Evolutionary conservation across 495 filamentous ascomycete species (phyloP), one percentile per base, ranked within the genome.

Genomic region (Aspergillus bertholletiae): DNA sequence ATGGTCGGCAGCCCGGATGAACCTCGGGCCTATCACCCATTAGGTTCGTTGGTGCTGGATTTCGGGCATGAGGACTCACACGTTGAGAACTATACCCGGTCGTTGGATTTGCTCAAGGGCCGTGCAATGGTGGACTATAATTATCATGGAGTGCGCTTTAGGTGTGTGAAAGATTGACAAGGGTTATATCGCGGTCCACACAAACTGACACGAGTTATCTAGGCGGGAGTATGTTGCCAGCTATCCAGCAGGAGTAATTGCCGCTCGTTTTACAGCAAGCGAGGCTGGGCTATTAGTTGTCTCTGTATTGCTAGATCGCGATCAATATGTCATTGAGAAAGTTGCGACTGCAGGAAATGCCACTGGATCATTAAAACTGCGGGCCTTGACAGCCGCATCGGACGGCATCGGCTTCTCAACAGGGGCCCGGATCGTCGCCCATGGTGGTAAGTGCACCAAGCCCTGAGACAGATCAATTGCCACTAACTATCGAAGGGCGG

Each of bases 31-130:
- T 79, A 76, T 55, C 62, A 74, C 20, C 64, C 72, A 8, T 58
- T 75, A 9, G 73, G 62, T 2, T 56, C 70, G 30, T 28, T 77
- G 21, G 58, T 52, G 12, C 8, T 80, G 11, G 67, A 74, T 46
- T 73, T 79, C 56, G 71, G 68, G 13, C 68, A 73, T 52, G 43
- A 20, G 1, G 24, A 39, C 46, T 46, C 0, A 22, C 32, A 13
- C 34, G 58, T 30, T 28, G 61, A 17, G 46, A 57, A 11, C 41
- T 62, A 43, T 74, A 77, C 43, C 15, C 53, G 76, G 15, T 67
- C 50, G 45, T 55, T 81, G 44, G 74, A 78, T 56, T 63, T 66
- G 13, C 54, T 47, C 6, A 61, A 68, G 48, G 70, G 72, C 8
- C 64, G 55, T n/a, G 58, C 62, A 7, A 64, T 56, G 0, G 66